phyloP scores from a whole-genome alignment of 2,329 filamentous ascomycete genomes.

The Sarocladiaceae sp. region DNA sequence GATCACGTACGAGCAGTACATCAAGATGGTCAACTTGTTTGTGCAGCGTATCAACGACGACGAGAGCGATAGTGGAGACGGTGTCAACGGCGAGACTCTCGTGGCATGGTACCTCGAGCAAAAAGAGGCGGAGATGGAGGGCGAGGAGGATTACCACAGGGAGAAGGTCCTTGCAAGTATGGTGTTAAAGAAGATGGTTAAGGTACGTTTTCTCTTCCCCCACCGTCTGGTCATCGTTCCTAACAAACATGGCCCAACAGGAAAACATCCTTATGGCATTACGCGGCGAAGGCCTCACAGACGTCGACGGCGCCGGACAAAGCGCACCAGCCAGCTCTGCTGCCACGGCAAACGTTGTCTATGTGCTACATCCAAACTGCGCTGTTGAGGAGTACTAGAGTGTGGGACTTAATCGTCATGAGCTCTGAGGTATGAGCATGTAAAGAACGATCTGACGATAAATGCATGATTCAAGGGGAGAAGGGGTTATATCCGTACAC shows the following conservation, averaged over 20 bases:
- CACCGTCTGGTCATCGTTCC: constrained; percentile 8
- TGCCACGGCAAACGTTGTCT: constrained; percentile 48
- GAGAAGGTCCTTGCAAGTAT: constrained; percentile 71
- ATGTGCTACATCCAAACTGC: constrained; percentile 92
- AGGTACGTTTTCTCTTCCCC: constrained; percentile 50
- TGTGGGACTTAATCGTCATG: too few species aligned
- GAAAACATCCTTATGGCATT: constrained; percentile 87
- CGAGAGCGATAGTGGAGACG: constrained; percentile 68
- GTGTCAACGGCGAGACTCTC: constrained; percentile 76
- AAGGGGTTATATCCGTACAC: too few species aligned
- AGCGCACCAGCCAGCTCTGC: constrained; percentile 31
- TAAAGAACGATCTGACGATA: too few species aligned
- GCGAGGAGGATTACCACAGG: constrained; percentile 71
- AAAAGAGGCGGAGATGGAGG: constrained; percentile 74
- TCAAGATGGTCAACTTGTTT: constrained; percentile 79
- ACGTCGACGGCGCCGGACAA: constrained; percentile 37
- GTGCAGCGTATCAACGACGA: constrained; percentile 80
- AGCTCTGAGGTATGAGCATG: too few species aligned
- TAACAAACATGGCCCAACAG: constrained; percentile 45
- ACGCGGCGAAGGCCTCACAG: constrained; percentile 52
- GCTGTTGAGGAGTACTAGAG: constrained; percentile 60
- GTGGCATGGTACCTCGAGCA: constrained; percentile 89
- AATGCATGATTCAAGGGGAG: too few species aligned
- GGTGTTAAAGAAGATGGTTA: constrained; percentile 93
- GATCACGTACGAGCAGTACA: constrained; percentile 93